Conservation (phyloP, 2,329 filamentous ascomycete species). For the Aspergillus fructus region DNA sequence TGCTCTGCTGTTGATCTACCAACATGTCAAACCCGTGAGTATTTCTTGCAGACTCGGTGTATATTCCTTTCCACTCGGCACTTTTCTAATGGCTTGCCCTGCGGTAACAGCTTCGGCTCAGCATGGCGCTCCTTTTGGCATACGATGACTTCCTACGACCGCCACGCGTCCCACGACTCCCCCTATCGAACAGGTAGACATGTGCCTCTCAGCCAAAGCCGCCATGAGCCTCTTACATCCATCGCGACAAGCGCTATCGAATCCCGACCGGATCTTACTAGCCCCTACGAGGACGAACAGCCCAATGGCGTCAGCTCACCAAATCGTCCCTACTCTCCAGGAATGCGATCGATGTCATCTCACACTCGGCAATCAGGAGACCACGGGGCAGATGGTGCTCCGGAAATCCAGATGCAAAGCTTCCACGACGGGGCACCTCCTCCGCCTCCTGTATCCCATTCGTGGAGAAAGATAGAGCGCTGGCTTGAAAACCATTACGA, state of each 20-base stretch:
- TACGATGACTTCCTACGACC: constrained; percentile 75
- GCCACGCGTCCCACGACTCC: constrained; percentile 88
- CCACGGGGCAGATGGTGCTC: constrained; percentile 64
- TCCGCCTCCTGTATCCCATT: constrained; percentile 81
- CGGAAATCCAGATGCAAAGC: constrained; percentile 94
- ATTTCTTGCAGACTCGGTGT: background rate
- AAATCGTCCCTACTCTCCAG: constrained; percentile 80
- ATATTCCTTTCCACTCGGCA: background rate
- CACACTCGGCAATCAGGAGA: constrained; percentile 60
- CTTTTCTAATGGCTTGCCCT: background rate
- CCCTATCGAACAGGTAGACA: constrained; percentile 89
- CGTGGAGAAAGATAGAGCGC: constrained; percentile 89
- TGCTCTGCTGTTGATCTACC: constrained; percentile 5
- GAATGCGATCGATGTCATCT: constrained; percentile 76
- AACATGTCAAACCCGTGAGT: constrained; percentile 26
- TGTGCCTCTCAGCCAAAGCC: constrained; percentile 79
- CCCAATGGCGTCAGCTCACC: constrained; percentile 56
- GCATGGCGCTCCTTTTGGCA: constrained; percentile 94
- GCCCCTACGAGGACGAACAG: constrained; percentile 73
- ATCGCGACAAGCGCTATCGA: constrained; percentile 83
- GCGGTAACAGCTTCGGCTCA: constrained; percentile 57
- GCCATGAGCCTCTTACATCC: constrained; percentile 79
- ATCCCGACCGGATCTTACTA: constrained; percentile 79
- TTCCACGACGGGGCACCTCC: constrained; percentile 91
- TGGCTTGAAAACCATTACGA: constrained; percentile 96